A percentile compares a stretch with the other conserved stretches of the same genome.
These are phyloP conservation scores for Ulmus americana DNA, from an alignment of 331 rosid genomes.

Conservation along the genomic window DNA sequence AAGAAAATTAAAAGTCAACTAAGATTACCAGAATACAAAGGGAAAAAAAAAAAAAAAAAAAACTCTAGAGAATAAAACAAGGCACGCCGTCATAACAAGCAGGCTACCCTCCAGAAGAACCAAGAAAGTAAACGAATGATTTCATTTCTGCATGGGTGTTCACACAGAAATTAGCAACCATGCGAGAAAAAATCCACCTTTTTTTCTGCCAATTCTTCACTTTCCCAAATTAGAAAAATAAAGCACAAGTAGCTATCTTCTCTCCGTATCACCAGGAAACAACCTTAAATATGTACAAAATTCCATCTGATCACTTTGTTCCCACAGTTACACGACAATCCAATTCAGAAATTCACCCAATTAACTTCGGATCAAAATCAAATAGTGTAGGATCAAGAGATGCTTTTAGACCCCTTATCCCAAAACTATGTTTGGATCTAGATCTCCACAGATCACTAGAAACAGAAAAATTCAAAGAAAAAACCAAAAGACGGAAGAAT, in stretches of 20 bases:
- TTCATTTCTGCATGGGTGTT: background rate
- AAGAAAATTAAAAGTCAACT: background rate
- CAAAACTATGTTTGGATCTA: constrained; percentile 44
- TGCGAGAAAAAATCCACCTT: background rate
- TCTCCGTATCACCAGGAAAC: constrained; percentile 15
- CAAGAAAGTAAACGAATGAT: background rate
- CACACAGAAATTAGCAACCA: constrained; percentile 1
- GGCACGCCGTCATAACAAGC: background rate
- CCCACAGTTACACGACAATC: background rate
- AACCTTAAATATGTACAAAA: constrained; percentile 15
- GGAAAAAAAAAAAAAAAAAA: too few relatives aligned
- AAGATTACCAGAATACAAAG: background rate
- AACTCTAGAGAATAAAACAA: too few relatives aligned
- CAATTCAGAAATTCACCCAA: constrained; percentile 3
- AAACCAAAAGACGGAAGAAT: background rate
- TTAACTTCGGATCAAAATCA: constrained; percentile 17
- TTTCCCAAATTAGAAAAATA: constrained; percentile 20
- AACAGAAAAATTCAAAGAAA: background rate
- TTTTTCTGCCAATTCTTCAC: background rate
- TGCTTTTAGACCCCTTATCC: constrained; percentile 1
- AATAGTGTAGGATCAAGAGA: background rate
- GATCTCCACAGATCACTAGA: constrained; percentile 49
- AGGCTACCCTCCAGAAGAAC: background rate
- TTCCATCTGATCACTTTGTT: background rate
- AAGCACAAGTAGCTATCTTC: constrained; percentile 8